These are phyloP conservation scores for Globisporangium mamillatum DNA, from an alignment of 352 stramenopile species.

Conservation along the genomic window DNA sequence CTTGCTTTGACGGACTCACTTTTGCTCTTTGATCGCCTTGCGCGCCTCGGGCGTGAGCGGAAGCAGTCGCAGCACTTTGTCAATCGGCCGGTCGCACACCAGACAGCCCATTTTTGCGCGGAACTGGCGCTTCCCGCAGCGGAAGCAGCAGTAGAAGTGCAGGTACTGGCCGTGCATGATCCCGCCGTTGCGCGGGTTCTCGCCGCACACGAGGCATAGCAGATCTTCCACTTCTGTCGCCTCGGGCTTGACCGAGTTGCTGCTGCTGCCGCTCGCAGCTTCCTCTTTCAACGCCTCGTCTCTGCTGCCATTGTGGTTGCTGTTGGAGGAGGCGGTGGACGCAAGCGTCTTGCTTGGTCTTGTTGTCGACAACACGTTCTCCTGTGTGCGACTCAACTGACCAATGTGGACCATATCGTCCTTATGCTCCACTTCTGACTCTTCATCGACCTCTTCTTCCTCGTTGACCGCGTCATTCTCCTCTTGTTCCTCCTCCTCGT, in stretches of 20 bases:
- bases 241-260: background rate
- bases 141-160: conserved; percentile 81
- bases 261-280: background rate
- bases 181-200: conserved; percentile 56
- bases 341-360: background rate
- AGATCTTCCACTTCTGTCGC: conserved; percentile 44
- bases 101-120: conserved; percentile 50
- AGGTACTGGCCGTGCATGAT: conserved; percentile 79
- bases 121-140: conserved; percentile 67
- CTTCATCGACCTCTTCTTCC: background rate
- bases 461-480: background rate
- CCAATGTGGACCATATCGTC: background rate
- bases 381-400: background rate
- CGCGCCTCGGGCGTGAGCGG: conserved; percentile 58
- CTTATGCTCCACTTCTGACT: conserved; percentile 4
- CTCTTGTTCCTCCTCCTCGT: conserved; percentile 31
- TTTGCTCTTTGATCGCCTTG: conserved; percentile 34
- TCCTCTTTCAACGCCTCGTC: background rate
- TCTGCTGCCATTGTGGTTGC: background rate
- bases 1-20: conserved; percentile 10
- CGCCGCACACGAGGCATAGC: conserved; percentile 63
- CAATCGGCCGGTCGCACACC: conserved; percentile 79
- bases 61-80: conserved; percentile 68
- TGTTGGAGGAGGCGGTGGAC: background rate
- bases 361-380: background rate